These are phyloP conservation scores for Pseudonectria foliicola DNA, from an alignment of 2,329 filamentous ascomycete species.

Conservation along the genomic window DNA sequence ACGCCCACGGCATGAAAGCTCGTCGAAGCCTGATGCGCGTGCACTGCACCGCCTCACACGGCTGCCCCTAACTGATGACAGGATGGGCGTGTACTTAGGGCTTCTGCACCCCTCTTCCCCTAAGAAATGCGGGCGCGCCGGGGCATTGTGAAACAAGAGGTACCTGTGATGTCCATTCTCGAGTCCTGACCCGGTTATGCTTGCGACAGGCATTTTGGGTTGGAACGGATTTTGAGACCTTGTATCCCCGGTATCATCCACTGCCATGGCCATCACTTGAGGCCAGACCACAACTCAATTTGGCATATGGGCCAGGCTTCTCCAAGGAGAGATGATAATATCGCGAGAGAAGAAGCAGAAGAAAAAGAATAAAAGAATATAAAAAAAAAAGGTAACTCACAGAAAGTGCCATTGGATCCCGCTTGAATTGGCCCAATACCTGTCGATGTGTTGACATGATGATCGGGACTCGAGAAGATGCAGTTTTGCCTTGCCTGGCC, in stretches of 20 bases:
- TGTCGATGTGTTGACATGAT: constrained; percentile 25
- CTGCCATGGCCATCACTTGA: constrained; percentile 18
- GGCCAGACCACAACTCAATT: constrained; percentile 7
- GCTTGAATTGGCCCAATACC: constrained; percentile 23
- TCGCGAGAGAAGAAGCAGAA: too few species aligned
- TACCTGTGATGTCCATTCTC: constrained; percentile 40
- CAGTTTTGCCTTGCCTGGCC: constrained; percentile 9
- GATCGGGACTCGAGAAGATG: constrained; percentile 17
- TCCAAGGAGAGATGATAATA: background rate
- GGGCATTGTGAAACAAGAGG: constrained; percentile 45
- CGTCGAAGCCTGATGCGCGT: constrained; percentile 11
- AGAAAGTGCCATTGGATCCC: constrained; percentile 20
- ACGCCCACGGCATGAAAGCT: constrained; percentile 7
- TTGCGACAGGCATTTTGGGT: constrained; percentile 33
- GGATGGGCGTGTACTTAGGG: constrained; percentile 13
- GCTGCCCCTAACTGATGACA: constrained; percentile 11
- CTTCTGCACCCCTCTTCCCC: constrained; percentile 18
- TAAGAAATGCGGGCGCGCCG: constrained; percentile 28
- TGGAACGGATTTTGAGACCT: constrained; percentile 9
- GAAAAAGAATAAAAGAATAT: constrained; percentile 2
- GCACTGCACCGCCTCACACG: constrained; percentile 21
- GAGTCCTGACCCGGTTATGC: constrained; percentile 37
- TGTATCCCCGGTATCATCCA: constrained; percentile 15
- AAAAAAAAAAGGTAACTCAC: constrained; percentile 19
- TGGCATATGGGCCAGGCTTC: too few species aligned